Evolutionary conservation across 148 eudicot genomes (phyloP).

Genomic region (Pharnaceum exiguum): DNA sequence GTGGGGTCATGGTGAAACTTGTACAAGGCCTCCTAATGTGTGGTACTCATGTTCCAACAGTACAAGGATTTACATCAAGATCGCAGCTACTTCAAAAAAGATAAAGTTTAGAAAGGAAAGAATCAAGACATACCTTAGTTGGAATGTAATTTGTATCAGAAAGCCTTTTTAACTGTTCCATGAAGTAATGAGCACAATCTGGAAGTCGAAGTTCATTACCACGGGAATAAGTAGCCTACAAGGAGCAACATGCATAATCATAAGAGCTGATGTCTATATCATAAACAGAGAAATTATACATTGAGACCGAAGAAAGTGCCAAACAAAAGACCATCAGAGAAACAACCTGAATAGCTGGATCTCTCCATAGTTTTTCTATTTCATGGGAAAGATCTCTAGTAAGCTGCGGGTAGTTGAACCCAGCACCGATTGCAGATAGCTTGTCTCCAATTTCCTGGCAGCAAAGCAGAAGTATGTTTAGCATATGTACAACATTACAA

Average conservation of each 20-base stretch:
- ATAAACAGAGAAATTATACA: background rate
- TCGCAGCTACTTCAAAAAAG: too few relatives aligned
- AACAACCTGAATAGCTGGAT: constrained; percentile 84
- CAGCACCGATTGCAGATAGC: constrained; percentile 76
- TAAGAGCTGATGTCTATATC: background rate
- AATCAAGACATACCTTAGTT: constrained; percentile 80
- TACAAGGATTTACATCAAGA: too few relatives aligned
- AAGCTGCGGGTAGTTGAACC: constrained; percentile 75
- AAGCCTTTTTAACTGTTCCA: constrained; percentile 80
- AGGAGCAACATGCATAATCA: constrained; percentile 4
- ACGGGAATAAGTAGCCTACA: constrained; percentile 74
- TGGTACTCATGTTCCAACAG: too few relatives aligned
- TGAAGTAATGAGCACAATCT: constrained; percentile 74
- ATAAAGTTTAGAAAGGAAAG: too few relatives aligned
- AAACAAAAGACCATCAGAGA: background rate
- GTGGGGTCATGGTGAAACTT: background rate
- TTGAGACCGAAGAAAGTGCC: background rate
- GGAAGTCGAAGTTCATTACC: constrained; percentile 93
- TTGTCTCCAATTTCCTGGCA: constrained; percentile 75
- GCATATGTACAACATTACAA: background rate
- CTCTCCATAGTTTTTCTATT: constrained; percentile 78
- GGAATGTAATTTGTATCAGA: constrained; percentile 73
- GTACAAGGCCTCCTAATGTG: background rate
- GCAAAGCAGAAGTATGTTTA: constrained; percentile 8
- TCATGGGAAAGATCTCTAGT: constrained; percentile 65